Evolutionary conservation across 805 yeast genomes (phyloP), one percentile per base, ranked within the genome.

Genomic region (Candida golubevii): DNA sequence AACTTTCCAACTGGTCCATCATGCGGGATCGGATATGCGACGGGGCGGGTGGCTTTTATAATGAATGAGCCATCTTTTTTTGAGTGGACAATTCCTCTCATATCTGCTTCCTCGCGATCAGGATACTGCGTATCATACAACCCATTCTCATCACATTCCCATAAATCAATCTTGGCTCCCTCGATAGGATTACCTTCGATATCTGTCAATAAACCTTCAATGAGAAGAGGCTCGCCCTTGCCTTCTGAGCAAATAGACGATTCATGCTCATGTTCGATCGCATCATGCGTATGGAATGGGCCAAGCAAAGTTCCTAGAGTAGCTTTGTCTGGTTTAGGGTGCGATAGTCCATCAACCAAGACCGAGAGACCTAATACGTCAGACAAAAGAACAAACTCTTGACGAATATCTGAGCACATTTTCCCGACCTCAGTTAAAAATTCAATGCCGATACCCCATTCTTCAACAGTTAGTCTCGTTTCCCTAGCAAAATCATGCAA

Each of bases 241-340:
- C 53, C 58, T 7, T 44, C 49, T 23, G 57, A 49, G 44, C 50
- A 44, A 18, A 56, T 53, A 1, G 53, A 45, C 13, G 42, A 40
- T 26, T 56, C 60, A 27, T 42, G 42, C 26, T 48, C 50, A 35
- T 50, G 51, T 32, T 41, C 42, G 26, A 42, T 54, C 33, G 59
- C 60, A 44, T 55, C 58, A 39, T 56, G 60, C 6, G 60, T 56
- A 34, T 56, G 60, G 45, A 56, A 56, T 34, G 60, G 60, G 6
- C 60, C 59, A 37, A 56, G 45, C 33, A 56, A 44, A 11, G 60
- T 56, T 8, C 60, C 60, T 26, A 52, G 39, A 11, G 60, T 56
- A 14, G 60, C 60, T 18, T 38, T 36, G 11, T 42, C 37, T n/a
- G 60, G 60, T 39, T 56, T 56, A 12, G 60, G 60, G 37, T 56